A percentile compares a stretch with the other conserved stretches of the same genome.
Evolutionary conservation across 78 protist genomes (phyloP).

Genomic region (Diacronema lutheri): DNA sequence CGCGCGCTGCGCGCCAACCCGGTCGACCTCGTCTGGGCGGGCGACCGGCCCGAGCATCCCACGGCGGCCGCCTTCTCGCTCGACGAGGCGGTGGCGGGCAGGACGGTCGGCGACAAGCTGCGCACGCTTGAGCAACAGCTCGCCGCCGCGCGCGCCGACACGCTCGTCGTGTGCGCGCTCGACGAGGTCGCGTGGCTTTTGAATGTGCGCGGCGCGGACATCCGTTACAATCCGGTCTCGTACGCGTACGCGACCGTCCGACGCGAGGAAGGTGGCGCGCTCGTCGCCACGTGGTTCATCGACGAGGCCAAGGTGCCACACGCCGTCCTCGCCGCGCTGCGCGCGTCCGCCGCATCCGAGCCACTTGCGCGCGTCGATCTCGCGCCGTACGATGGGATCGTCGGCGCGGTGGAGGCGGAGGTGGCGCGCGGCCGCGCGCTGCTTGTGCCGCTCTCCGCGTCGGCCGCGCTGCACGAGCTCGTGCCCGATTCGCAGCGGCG

Average conservation of each 20-base stretch:
- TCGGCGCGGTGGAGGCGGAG: no score
- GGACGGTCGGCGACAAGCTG: not conserved
- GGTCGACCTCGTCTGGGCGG: not conserved
- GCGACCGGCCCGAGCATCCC: not conserved
- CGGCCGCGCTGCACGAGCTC: no score
- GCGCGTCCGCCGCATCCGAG: no score
- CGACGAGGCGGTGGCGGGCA: not conserved
- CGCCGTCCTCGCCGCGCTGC: no score
- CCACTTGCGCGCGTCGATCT: not conserved
- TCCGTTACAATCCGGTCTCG: conserved; percentile 20
- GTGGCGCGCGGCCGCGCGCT: no score
- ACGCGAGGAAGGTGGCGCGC: not conserved
- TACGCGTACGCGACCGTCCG: not conserved
- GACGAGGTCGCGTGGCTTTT: conserved; percentile 74
- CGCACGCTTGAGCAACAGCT: no score
- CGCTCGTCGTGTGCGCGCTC: conserved; percentile 59
- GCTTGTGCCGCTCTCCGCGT: no score
- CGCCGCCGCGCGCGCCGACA: conserved; percentile 10
- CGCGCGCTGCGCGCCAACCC: not conserved
- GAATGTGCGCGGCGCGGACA: conserved; percentile 42
- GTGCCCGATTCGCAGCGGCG: not conserved
- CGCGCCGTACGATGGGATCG: not conserved
- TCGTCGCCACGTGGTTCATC: not conserved
- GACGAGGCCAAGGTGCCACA: not conserved
- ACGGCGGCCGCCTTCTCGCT: not conserved